Evolutionary conservation across 2,329 filamentous ascomycete species (phyloP), one percentile per base, ranked within the genome.

Genomic region (Rachicladosporium sp.): DNA sequence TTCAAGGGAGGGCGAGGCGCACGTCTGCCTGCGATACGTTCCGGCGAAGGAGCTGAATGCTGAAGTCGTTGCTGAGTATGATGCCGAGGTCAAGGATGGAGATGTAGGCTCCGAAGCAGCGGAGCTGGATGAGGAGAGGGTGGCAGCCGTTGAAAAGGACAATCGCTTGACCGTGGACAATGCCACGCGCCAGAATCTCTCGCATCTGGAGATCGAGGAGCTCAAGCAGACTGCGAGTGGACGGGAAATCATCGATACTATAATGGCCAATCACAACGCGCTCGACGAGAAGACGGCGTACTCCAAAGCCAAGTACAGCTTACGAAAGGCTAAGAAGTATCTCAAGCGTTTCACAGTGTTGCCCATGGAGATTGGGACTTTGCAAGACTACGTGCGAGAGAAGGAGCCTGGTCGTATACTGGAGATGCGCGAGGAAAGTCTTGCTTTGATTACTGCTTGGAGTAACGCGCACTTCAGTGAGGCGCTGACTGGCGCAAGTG

Each of bases 251-350:
- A 91, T 98, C 47, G 80, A 84, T n/a, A 93, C 88, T 63, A 77
- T 98, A 19, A 74, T 98, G 61, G 73, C 87, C 23, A 91, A 87
- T 33, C 91, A 98, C 61, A 80, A 83, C 11, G 83, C 81, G 1
- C 72, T 98, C 33, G 87, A 93, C 50, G 82, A 96, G 65, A 98
- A 98, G 70, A 96, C 91, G 0, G 73, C 78, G 1, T 98, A 93
- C 55, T 93, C 87, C 2, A 68, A 95, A 42, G 88, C 89, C 33
- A 98, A 98, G 61, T 98, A 98, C 63, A 94, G 91, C 54, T 68
- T 96, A 11, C 71, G 93, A 34, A 98, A 98, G 66, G 82, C 84
- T 47, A 88, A 80, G 58, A 98, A 98, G 63, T 96, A 93, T 58
- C 73, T 96, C 47, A 80, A 82, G 52, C 73, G 87, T 9, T 96